Conservation (phyloP, 1,139 yeast species). For the Suhomyces ambrosiae region DNA sequence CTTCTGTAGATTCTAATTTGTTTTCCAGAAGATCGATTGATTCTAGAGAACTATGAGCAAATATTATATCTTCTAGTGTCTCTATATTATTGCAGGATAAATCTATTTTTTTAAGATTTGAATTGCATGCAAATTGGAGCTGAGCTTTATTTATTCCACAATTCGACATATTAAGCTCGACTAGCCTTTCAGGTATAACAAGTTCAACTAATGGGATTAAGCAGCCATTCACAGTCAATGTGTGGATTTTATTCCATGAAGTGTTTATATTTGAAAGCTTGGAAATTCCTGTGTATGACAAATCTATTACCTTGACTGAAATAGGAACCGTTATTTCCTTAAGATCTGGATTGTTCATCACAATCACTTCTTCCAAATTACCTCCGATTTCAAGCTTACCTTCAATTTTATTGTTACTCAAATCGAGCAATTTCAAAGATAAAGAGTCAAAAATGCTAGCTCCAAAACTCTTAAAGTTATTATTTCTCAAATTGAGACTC, state of each 20-base stretch:
- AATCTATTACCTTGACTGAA: neutral
- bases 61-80: slow-evolving; percentile 4
- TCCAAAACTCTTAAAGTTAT: slow-evolving; percentile 3
- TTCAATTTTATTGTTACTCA: slow-evolving; percentile 1
- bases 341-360: slow-evolving; percentile 1
- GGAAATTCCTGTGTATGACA: slow-evolving; percentile 6
- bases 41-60: slow-evolving; percentile 7
- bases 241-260: neutral
- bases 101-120: slow-evolving; percentile 6
- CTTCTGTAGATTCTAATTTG: slow-evolving; percentile 5
- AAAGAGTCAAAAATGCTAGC: neutral
- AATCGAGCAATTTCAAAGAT: slow-evolving; percentile 8
- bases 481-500: slow-evolving; percentile 7
- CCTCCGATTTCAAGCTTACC: neutral
- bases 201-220: slow-evolving; percentile 1
- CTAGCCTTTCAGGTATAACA: slow-evolving; percentile 5
- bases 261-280: neutral
- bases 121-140: slow-evolving; percentile 8
- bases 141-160: slow-evolving; percentile 6
- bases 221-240: slow-evolving; percentile 7
- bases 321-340: neutral
- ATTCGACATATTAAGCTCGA: slow-evolving; percentile 5
- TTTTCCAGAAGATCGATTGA: slow-evolving; percentile 14
- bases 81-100: slow-evolving; percentile 12
- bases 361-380: slow-evolving; percentile 1